Base-by-base conservation (phyloP, 495 filamentous ascomycete genomes). In the Friedmanniomyces simplex region DNA sequence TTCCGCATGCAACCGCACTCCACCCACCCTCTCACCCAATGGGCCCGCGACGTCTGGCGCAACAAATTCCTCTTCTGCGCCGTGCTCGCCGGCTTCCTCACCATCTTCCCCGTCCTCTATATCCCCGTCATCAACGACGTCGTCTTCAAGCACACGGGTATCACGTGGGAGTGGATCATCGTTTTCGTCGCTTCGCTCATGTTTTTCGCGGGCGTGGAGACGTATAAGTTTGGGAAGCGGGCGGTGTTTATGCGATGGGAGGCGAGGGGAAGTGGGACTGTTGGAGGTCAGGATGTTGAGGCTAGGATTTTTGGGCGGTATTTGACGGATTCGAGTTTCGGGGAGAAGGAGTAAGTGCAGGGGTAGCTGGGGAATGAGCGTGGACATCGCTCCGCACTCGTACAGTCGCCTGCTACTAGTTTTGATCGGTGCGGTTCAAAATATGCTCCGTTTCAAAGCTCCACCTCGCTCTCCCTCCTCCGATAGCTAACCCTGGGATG, bases 61-160 rank as follows among this genome's bases (percentile, higher is more conserved):
- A 90, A 90, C 71, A 74, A 74, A 25, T 88, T 90, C 66, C 73
- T 90, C 24, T 88, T 89, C 74, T 88, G 77, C 77, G 76, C 84
- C 37, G 82, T 89, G 20, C 70, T 83, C 36, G 73, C 83, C 25
- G 86, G 84, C 8, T 81, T 80, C 43, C 39, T 86, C 20, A 78
- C 79, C 60, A 79, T 87, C 4, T 89, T 89, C 63, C 84, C 85
- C 0, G 79, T 82, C 4, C 78, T 89, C 0, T 88, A 89, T 63
- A 84, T 90, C 32, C 86, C 86, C 0, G 77, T 74, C 16, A 68
- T 90, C 25, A 89, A 88, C 68, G 73, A 66, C 1, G 66, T 74
- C 10, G 84, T 90, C 2, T 89, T 90, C 76, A 88, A 87, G 68
- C 86, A 90, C 66, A 76, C 71, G n/a, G 72, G 74, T 21, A 88